Evolutionary conservation across 768 basidiomycete species (phyloP).

Genomic region (Lactifluus echinatus): DNA sequence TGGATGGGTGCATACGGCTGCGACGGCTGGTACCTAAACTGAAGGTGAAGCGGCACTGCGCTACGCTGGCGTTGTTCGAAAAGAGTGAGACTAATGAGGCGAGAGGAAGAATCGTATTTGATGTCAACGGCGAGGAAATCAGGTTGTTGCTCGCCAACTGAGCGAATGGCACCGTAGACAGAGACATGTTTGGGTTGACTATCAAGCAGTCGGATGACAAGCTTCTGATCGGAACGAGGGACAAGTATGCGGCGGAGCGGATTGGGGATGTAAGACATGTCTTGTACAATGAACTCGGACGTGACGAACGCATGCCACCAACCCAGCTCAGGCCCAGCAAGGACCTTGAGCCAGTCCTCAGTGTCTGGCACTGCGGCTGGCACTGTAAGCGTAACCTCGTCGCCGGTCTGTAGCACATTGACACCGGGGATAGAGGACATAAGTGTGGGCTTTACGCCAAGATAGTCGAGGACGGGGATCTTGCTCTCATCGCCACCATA

Average conservation of each 20-base stretch:
- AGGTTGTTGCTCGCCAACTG: constrained; percentile 60
- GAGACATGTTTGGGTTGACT: constrained; percentile 48
- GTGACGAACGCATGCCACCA: constrained; percentile 86
- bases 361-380: constrained; percentile 47
- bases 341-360: constrained; percentile 69
- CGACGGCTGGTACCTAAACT: constrained; percentile 81
- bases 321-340: constrained; percentile 72
- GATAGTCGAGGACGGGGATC: constrained; percentile 80
- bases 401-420: constrained; percentile 33
- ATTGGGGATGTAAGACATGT: constrained; percentile 77
- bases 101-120: constrained; percentile 42
- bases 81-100: constrained; percentile 61
- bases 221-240: constrained; percentile 72
- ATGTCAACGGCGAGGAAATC: constrained; percentile 82
- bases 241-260: constrained; percentile 80
- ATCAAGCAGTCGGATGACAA: constrained; percentile 46
- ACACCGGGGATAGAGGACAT: constrained; percentile 38
- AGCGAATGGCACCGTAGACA: constrained; percentile 73
- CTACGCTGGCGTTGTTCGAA: constrained; percentile 74
- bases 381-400: constrained; percentile 42
- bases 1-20: constrained; percentile 90
- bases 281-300: constrained; percentile 80
- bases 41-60: constrained; percentile 71
- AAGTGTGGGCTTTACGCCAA: constrained; percentile 43
- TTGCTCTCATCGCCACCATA: constrained; percentile 69